Conservation (phyloP, 495 filamentous ascomycete species). For the Penicillium macrosclerotiorum region DNA sequence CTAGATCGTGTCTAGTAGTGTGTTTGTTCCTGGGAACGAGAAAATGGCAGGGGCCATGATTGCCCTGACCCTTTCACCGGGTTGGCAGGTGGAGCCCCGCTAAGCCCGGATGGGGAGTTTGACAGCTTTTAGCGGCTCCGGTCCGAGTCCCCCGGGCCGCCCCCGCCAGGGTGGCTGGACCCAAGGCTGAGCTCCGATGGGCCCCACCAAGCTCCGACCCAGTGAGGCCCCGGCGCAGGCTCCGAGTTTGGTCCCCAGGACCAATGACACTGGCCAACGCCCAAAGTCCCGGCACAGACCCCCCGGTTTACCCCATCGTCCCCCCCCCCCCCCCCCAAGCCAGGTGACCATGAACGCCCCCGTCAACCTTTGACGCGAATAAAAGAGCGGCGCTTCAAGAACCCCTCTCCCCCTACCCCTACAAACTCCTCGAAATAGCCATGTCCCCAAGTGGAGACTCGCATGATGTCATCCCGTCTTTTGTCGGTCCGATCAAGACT, state of each 20-base stretch:
- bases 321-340: too few relatives aligned
- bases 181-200: too few relatives aligned
- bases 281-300: background rate
- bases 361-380: constrained; percentile 1
- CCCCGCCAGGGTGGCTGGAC: constrained; percentile 5
- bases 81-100: constrained; percentile 2
- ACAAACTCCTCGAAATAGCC: background rate
- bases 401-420: background rate
- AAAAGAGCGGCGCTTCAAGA: background rate
- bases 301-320: too few relatives aligned
- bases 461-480: constrained; percentile 12
- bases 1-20: too few relatives aligned
- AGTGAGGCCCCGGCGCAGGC: too few relatives aligned
- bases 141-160: constrained; percentile 27
- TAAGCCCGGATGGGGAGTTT: constrained; percentile 10
- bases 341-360: constrained; percentile 11
- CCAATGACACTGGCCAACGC: too few relatives aligned
- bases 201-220: too few relatives aligned
- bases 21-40: background rate
- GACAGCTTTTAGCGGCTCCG: constrained; percentile 28
- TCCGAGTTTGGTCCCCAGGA: too few relatives aligned
- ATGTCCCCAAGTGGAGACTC: background rate
- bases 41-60: constrained; percentile 16
- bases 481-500: constrained; percentile 12
- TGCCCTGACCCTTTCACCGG: constrained; percentile 19